Evolutionary conservation across 1,284 basidiomycete genomes (phyloP).

Genomic region (Apiotrichum laibachii): DNA sequence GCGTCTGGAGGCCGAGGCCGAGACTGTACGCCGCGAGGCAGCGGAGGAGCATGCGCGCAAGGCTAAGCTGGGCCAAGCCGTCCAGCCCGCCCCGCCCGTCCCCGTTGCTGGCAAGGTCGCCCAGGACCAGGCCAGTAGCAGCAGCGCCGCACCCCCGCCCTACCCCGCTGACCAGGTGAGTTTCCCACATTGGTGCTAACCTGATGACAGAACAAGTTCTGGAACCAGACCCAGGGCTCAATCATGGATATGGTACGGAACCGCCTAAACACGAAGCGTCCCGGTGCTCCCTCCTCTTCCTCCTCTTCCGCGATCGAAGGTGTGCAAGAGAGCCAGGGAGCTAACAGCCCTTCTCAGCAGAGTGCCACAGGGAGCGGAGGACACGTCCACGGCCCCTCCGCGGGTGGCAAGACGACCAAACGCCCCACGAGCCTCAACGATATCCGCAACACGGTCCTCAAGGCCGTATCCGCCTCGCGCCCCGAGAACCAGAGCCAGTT

Average conservation of each 20-base stretch:
- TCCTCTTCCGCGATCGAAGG: neutral
- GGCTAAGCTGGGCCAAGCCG: neutral
- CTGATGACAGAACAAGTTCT: neutral
- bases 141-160: neutral
- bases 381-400: neutral
- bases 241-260: constrained; percentile 8
- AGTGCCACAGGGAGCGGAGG: neutral
- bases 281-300: neutral
- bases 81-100: neutral
- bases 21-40: neutral
- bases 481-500: constrained; percentile 59
- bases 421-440: constrained; percentile 29
- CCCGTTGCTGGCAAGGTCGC: too few species aligned
- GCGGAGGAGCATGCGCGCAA: neutral
- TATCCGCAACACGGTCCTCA: constrained; percentile 54
- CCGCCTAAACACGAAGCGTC: neutral
- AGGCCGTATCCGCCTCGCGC: constrained; percentile 70
- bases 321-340: neutral
- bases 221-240: neutral
- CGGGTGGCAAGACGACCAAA: constrained; percentile 12
- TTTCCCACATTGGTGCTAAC: too few species aligned
- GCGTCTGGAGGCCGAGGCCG: constrained; percentile 54
- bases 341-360: neutral
- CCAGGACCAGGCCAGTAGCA: too few species aligned
- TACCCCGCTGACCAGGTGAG: neutral